These are phyloP conservation scores for Aspergillus viridinutans DNA, from an alignment of 2,329 filamentous ascomycete species.

Conservation along the genomic window DNA sequence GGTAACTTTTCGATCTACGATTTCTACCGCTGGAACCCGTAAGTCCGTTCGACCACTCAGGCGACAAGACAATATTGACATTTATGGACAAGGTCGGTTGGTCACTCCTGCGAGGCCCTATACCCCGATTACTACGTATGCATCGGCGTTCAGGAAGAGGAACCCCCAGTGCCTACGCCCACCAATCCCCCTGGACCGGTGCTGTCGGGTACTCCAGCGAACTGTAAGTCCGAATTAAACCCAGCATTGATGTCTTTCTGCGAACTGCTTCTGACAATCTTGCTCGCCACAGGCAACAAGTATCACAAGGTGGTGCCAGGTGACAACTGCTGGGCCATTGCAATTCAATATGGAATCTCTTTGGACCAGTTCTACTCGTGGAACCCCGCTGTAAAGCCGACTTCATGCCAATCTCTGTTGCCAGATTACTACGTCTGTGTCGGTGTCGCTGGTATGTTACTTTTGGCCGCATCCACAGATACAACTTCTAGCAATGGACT, in stretches of 20 bases:
- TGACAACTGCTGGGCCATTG: constrained; percentile 1
- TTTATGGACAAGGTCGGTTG: neutral
- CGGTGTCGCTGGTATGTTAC: neutral
- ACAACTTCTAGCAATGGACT: neutral
- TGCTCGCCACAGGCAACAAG: neutral
- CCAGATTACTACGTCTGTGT: neutral
- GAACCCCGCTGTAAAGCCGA: neutral
- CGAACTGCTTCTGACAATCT: neutral
- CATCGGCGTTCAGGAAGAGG: neutral
- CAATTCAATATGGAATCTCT: neutral
- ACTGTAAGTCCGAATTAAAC: neutral
- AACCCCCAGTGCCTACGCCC: neutral
- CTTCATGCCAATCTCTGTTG: neutral
- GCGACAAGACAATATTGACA: neutral
- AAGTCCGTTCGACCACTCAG: neutral
- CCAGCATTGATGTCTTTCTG: neutral
- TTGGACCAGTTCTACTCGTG: constrained; percentile 1
- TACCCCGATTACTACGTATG: neutral
- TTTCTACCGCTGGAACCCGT: neutral
- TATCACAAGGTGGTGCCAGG: constrained; percentile 1
- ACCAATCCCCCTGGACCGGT: neutral
- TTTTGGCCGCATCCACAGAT: neutral
- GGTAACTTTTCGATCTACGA: neutral
- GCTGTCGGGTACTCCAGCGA: neutral
- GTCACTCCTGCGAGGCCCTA: neutral